Evolutionary conservation across 129 eudicot species (phyloP), one percentile per base, ranked within the genome.

Genomic region (Flaveria linearis): DNA sequence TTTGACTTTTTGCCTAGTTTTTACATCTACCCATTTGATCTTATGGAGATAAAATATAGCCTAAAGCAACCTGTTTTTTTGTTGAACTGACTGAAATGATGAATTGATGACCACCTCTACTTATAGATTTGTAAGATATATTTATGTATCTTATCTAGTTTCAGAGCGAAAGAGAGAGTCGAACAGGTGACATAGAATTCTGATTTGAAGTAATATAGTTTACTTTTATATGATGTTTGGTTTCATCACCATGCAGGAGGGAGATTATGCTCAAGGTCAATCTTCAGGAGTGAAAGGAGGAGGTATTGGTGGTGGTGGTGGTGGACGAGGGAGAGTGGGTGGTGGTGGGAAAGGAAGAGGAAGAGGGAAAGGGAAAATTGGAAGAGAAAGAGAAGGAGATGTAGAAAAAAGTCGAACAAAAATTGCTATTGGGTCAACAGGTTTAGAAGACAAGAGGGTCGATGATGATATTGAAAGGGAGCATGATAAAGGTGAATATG

Each of bases 191-290:
- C 69, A 30, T 14, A 63, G 22, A 33, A 33, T 69, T 51, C 30
- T 76, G 43, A 22, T 57, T 18, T 58, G 15, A 23, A 22, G 52
- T 49, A 50, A 76, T 28, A 20, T 39, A n/a, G 36, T 2, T 71
- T 72, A 56, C 50, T 41, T 47, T 10, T 74, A 26, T 52, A 50
- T 69, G 45, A 55, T 81, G 50, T 83, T 49, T 74, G 17, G 73
- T 83, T 79, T 57, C 33, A 68, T 55, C 62, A 63, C 67, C 68
- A 46, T 81, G 58, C 67, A 90, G 96, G 85, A 79, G 53, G 70
- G 75, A 79, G 87, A 83, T 68, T 84, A 53, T 76, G 71, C 77
- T 42, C 86, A 58, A 42, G 77, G 72, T 58, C 83, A 80, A 69
- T 50, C 68, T 75, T 80, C 78, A 56, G 46, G 20, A 50, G 75